Conservation (phyloP, 2,329 filamentous ascomycete species). For the Endoconidiophora laricicola region DNA sequence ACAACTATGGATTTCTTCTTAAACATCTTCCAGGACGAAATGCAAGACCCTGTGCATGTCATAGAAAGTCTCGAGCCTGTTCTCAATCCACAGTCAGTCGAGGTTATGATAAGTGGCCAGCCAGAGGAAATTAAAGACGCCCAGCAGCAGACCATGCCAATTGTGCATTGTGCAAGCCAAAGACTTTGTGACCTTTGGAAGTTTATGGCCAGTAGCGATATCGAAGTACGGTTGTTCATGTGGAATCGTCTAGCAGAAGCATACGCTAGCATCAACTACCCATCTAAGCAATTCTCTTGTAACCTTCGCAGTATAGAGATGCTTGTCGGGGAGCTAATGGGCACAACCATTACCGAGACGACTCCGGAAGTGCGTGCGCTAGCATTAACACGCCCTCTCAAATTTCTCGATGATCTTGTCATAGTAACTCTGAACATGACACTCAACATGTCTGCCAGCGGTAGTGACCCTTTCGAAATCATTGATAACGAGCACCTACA, state of each 20-base stretch:
- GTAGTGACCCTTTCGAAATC: constrained; percentile 48
- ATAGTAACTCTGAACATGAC: constrained; percentile 53
- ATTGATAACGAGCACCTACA: constrained; percentile 65
- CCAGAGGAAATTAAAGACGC: background rate
- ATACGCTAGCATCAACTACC: constrained; percentile 69
- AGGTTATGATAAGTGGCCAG: constrained; percentile 13
- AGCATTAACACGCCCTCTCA: constrained; percentile 58
- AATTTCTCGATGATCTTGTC: constrained; percentile 61
- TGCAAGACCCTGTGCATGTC: constrained; percentile 62
- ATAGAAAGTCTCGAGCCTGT: constrained; percentile 91
- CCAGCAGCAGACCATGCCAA: constrained; percentile 20
- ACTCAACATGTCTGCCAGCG: constrained; percentile 37
- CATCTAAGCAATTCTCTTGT: constrained; percentile 78
- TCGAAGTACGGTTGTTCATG: constrained; percentile 68
- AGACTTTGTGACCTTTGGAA: constrained; percentile 64
- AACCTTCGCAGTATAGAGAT: constrained; percentile 73
- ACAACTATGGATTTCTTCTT: constrained; percentile 96
- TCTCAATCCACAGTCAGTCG: constrained; percentile 52
- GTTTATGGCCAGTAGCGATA: constrained; percentile 66
- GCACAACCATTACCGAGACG: constrained; percentile 45
- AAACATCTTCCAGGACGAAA: constrained; percentile 70
- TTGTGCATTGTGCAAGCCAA: constrained; percentile 36
- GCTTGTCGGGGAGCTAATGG: constrained; percentile 45
- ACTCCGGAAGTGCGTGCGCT: constrained; percentile 48
- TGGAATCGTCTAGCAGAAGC: constrained; percentile 87